Evolutionary conservation across 2,329 filamentous ascomycete species (phyloP).

Genomic region (Fusarium pseudoanthophilum): DNA sequence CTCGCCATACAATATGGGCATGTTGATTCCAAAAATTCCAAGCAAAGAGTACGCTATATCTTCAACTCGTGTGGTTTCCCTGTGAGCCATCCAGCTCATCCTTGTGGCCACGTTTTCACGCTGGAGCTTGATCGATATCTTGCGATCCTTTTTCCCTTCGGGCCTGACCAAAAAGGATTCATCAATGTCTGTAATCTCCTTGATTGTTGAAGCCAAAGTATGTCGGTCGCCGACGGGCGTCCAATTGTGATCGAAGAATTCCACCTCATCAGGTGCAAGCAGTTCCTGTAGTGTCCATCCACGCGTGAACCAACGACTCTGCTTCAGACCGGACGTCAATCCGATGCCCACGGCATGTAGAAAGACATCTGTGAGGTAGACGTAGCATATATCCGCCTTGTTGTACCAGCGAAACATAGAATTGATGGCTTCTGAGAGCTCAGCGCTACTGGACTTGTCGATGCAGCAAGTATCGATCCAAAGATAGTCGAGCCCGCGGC

Average conservation of each 20-base stretch:
- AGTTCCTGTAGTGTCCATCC: slow-evolving; percentile 45
- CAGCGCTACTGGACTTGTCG: slow-evolving; percentile 42
- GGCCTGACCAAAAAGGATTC: slow-evolving; percentile 32
- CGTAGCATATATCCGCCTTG: slow-evolving; percentile 37
- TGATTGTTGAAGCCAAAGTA: slow-evolving; percentile 31
- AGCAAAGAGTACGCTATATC: slow-evolving; percentile 51
- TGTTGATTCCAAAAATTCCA: slow-evolving; percentile 50
- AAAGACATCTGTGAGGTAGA: slow-evolving; percentile 40
- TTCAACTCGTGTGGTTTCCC: slow-evolving; percentile 45
- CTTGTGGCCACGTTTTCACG: slow-evolving; percentile 45
- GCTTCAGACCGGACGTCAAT: slow-evolving; percentile 28
- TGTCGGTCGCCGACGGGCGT: slow-evolving; percentile 35
- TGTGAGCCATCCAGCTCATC: slow-evolving; percentile 51
- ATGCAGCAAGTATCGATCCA: slow-evolving; percentile 46
- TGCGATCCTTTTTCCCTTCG: slow-evolving; percentile 33
- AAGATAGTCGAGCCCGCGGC: slow-evolving; percentile 37
- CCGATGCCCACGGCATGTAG: slow-evolving; percentile 24
- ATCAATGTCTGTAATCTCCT: slow-evolving; percentile 40
- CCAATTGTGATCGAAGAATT: slow-evolving; percentile 43
- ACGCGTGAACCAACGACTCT: slow-evolving; percentile 41
- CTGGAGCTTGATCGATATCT: slow-evolving; percentile 33
- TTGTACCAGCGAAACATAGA: slow-evolving; percentile 45
- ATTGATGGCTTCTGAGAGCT: slow-evolving; percentile 42
- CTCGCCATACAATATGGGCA: slow-evolving; percentile 52
- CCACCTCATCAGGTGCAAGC: slow-evolving; percentile 40